phyloP scores from a whole-genome alignment of 208 protist genomes.

The Leishmania gerbilli region DNA sequence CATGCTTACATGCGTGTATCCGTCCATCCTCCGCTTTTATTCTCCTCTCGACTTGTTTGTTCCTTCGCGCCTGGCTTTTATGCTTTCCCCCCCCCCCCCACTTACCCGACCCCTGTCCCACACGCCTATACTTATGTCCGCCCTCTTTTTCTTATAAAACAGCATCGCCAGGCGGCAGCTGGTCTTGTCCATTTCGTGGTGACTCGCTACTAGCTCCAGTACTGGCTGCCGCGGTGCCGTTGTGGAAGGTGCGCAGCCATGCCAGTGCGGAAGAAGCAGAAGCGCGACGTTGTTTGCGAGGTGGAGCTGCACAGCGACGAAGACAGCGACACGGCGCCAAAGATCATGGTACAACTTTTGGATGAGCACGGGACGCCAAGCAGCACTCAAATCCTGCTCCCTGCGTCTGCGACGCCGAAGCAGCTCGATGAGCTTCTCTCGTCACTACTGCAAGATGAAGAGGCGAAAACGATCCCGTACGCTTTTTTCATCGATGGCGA shows the following conservation, averaged over 20 bases:
- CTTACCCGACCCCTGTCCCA: too few species aligned
- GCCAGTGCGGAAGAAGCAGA: slow-evolving; percentile 88
- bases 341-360: slow-evolving; percentile 89
- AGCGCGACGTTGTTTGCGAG: slow-evolving; percentile 59
- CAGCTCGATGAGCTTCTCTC: slow-evolving; percentile 90
- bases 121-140: not conserved
- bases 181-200: not conserved
- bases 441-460: slow-evolving; percentile 69
- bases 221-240: not conserved
- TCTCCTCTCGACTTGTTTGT: not conserved
- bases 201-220: not conserved
- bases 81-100: not conserved
- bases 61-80: not conserved
- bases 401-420: slow-evolving; percentile 82
- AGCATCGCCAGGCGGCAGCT: not conserved
- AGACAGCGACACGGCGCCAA: slow-evolving; percentile 34
- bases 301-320: slow-evolving; percentile 43
- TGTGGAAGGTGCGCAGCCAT: slow-evolving; percentile 33
- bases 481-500: slow-evolving; percentile 96
- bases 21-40: not conserved
- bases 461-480: slow-evolving; percentile 88
- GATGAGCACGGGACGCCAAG: slow-evolving; percentile 84
- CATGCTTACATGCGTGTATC: not conserved
- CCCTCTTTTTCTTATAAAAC: not conserved
- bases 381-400: slow-evolving; percentile 93